A percentile compares a stretch with the other conserved stretches of the same genome.
phyloP scores from a whole-genome alignment of 2,329 filamentous ascomycete genomes.

The Fusarium sp. region DNA sequence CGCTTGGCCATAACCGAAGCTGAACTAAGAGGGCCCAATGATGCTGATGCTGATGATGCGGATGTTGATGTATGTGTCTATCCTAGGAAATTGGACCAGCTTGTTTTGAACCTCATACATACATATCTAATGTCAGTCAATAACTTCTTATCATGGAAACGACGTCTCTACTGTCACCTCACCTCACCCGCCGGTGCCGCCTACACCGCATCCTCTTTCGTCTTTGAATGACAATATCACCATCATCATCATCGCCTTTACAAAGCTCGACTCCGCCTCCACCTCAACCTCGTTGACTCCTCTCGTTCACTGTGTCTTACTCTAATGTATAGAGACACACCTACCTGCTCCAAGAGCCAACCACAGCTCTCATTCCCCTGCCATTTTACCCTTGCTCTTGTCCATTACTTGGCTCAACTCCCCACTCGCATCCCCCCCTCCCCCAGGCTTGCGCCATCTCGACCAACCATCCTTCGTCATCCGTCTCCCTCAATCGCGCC shows the following conservation, averaged over 20 bases:
- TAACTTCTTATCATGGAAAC: conserved; percentile 14
- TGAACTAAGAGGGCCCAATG: conserved; percentile 25
- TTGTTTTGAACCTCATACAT: neutral
- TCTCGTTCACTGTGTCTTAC: conserved; percentile 32
- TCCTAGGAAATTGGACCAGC: conserved; percentile 4
- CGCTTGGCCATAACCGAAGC: conserved; percentile 21
- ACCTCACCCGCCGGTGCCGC: conserved; percentile 14
- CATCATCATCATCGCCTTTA: conserved; percentile 17
- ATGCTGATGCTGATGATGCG: conserved; percentile 36
- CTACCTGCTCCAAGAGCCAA: conserved; percentile 15
- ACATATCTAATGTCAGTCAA: conserved; percentile 7
- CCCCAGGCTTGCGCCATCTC: conserved; percentile 46
- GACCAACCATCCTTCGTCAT: conserved; percentile 52
- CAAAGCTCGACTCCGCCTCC: conserved; percentile 21
- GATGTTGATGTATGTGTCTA: conserved; percentile 8
- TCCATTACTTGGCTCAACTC: conserved; percentile 33
- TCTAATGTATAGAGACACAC: conserved; percentile 26
- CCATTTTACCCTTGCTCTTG: conserved; percentile 35
- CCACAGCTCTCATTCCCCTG: conserved; percentile 32
- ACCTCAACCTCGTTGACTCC: neutral
- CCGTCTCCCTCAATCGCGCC: conserved; percentile 47
- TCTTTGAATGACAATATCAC: conserved; percentile 3
- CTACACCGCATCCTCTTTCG: conserved; percentile 14
- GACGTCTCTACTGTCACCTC: neutral
- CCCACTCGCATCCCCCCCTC: conserved; percentile 29